These are phyloP conservation scores for Paracoccidioides lutzii DNA, from an alignment of 2,329 filamentous ascomycete genomes.

Conservation along the genomic window DNA sequence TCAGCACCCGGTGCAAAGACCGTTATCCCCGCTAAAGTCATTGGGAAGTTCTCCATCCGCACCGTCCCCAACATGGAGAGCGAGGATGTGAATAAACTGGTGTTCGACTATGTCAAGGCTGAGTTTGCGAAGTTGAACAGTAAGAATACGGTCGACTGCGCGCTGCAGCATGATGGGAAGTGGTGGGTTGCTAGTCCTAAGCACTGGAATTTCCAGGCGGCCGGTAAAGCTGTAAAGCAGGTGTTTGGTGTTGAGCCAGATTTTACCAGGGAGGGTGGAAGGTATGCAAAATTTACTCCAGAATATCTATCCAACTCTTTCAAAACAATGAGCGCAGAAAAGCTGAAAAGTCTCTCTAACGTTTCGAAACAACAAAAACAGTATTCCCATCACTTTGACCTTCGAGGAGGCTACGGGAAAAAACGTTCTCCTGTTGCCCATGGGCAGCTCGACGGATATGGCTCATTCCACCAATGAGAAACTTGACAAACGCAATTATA, in stretches of 20 bases:
- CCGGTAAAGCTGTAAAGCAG: slow-evolving; percentile 87
- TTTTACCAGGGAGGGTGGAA: slow-evolving; percentile 89
- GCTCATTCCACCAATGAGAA: slow-evolving; percentile 99
- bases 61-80: slow-evolving; percentile 97
- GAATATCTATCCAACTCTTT: slow-evolving; percentile 3
- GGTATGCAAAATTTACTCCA: slow-evolving; percentile 36
- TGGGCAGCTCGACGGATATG: slow-evolving; percentile 93
- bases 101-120: slow-evolving; percentile 71
- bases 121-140: slow-evolving; percentile 75
- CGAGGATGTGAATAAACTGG: slow-evolving; percentile 70
- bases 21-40: slow-evolving; percentile 94
- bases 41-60: slow-evolving; percentile 95
- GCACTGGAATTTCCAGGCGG: slow-evolving; percentile 97
- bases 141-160: slow-evolving; percentile 81
- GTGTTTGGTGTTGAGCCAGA: slow-evolving; percentile 91
- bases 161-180: slow-evolving; percentile 79
- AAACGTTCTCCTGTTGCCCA: slow-evolving; percentile 88
- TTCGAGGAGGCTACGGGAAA: slow-evolving; percentile 97
- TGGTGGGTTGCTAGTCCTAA: slow-evolving; percentile 98
- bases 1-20: slow-evolving; percentile 91
- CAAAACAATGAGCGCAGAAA: not conserved
- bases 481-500: slow-evolving; percentile 92
- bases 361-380: slow-evolving; percentile 28
- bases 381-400: slow-evolving; percentile 90
- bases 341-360: too few species aligned